Evolutionary conservation across 1,284 basidiomycete genomes (phyloP).

Genomic region (Ceratobasidium papillatum): DNA sequence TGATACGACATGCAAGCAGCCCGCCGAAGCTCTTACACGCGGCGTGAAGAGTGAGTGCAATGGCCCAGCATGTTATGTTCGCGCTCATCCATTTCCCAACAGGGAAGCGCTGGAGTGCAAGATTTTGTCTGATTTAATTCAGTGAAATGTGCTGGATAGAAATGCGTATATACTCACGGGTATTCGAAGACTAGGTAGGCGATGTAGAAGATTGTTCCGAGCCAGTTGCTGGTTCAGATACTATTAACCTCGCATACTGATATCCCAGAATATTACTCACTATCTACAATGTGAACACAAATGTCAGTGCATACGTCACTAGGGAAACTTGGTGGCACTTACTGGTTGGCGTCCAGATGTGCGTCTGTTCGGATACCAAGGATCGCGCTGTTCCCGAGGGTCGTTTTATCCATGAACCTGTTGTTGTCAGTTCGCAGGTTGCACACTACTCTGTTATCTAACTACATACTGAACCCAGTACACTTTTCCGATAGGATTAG

Average conservation of each 20-base stretch:
- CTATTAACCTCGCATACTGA: background rate
- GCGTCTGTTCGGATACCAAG: slow-evolving; percentile 49
- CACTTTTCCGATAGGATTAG: background rate
- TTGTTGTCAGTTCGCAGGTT: background rate
- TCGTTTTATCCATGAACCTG: slow-evolving; percentile 48
- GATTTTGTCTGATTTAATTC: slow-evolving; percentile 23
- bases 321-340: slow-evolving; percentile 5
- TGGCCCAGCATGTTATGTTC: slow-evolving; percentile 51
- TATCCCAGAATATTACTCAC: background rate
- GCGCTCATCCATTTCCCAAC: slow-evolving; percentile 50
- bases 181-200: slow-evolving; percentile 51
- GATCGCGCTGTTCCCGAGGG: slow-evolving; percentile 44
- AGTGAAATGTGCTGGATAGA: background rate
- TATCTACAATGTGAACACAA: slow-evolving; percentile 9
- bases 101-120: slow-evolving; percentile 48
- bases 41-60: slow-evolving; percentile 47
- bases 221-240: slow-evolving; percentile 46
- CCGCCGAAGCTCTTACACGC: slow-evolving; percentile 46
- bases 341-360: slow-evolving; percentile 48
- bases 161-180: slow-evolving; percentile 45
- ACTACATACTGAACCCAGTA: slow-evolving; percentile 45
- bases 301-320: background rate
- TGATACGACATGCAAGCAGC: slow-evolving; percentile 49
- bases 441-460: background rate
- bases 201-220: slow-evolving; percentile 52